phyloP scores from a whole-genome alignment of 176 grass and related monocot genomes.

The Oryza longistaminata region DNA sequence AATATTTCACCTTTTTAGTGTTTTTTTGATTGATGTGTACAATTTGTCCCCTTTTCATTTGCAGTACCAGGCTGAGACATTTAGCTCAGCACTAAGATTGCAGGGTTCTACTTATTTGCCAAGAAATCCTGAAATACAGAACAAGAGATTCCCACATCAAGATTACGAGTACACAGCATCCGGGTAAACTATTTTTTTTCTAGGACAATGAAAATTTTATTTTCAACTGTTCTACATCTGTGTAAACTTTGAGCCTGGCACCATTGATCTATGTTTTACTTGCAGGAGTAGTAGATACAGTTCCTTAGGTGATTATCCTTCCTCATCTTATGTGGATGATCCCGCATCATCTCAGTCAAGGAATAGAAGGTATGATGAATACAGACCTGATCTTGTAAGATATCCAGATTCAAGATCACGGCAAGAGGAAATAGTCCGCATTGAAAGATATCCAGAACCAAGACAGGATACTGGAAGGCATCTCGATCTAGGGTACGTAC shows the following conservation, averaged over 20 bases:
- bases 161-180: conserved; percentile 48
- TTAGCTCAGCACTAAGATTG: conserved; percentile 39
- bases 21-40: background rate
- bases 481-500: conserved; percentile 37
- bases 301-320: conserved; percentile 37
- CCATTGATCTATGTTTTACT: conserved; percentile 26
- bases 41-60: conserved; percentile 24
- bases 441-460: conserved; percentile 21
- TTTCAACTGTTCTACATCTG: background rate
- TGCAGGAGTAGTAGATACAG: conserved; percentile 58
- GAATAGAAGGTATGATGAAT: conserved; percentile 47
- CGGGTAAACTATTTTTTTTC: conserved; percentile 29
- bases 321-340: conserved; percentile 41
- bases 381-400: conserved; percentile 12
- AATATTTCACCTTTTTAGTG: background rate
- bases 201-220: background rate
- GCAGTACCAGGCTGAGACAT: conserved; percentile 58
- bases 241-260: background rate
- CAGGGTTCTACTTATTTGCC: conserved; percentile 42
- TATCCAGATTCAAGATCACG: conserved; percentile 25
- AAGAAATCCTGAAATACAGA: conserved; percentile 39
- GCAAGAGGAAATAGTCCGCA: conserved; percentile 11
- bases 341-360: conserved; percentile 46
- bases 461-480: conserved; percentile 37
- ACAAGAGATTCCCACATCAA: conserved; percentile 36